These are phyloP conservation scores for Penicillium ucsense DNA, from an alignment of 495 filamentous ascomycete genomes.

Conservation along the genomic window DNA sequence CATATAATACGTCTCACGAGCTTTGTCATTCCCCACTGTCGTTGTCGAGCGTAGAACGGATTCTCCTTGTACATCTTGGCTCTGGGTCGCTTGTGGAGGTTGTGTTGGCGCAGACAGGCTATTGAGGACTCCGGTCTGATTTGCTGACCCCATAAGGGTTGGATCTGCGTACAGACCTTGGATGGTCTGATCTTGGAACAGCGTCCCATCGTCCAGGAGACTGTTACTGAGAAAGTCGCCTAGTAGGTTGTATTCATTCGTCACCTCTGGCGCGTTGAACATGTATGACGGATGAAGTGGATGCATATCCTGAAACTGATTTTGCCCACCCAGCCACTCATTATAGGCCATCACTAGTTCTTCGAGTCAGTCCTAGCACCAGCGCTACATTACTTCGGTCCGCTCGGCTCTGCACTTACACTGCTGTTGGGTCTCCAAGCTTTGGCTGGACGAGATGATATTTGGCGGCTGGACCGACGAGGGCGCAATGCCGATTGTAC, in stretches of 20 bases:
- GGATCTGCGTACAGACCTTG: slow-evolving; percentile 48
- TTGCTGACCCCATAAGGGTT: slow-evolving; percentile 42
- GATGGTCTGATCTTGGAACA: slow-evolving; percentile 54
- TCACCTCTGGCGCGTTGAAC: slow-evolving; percentile 89
- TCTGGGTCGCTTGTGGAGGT: slow-evolving; percentile 27
- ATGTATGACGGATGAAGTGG: slow-evolving; percentile 88
- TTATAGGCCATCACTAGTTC: slow-evolving; percentile 52
- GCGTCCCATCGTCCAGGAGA: slow-evolving; percentile 66
- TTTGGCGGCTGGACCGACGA: slow-evolving; percentile 26
- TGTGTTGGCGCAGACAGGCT: slow-evolving; percentile 29
- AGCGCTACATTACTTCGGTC: too few species aligned
- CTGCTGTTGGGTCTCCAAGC: slow-evolving; percentile 51
- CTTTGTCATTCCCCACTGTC: slow-evolving; percentile 62
- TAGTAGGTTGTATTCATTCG: slow-evolving; percentile 89
- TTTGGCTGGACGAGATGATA: slow-evolving; percentile 30
- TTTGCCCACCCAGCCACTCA: slow-evolving; percentile 64
- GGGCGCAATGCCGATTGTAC: slow-evolving; percentile 23
- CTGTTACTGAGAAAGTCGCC: slow-evolving; percentile 91
- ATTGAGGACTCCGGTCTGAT: slow-evolving; percentile 23
- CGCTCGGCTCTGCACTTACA: slow-evolving; percentile 49
- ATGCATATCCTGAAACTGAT: slow-evolving; percentile 88
- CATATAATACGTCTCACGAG: slow-evolving; percentile 86
- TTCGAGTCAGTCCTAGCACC: slow-evolving; percentile 16
- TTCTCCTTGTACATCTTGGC: slow-evolving; percentile 40
- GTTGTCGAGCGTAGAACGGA: slow-evolving; percentile 50